Evolutionary conservation across 139 green algal species (phyloP).

Genomic region (Edaphochlamys debaryana): DNA sequence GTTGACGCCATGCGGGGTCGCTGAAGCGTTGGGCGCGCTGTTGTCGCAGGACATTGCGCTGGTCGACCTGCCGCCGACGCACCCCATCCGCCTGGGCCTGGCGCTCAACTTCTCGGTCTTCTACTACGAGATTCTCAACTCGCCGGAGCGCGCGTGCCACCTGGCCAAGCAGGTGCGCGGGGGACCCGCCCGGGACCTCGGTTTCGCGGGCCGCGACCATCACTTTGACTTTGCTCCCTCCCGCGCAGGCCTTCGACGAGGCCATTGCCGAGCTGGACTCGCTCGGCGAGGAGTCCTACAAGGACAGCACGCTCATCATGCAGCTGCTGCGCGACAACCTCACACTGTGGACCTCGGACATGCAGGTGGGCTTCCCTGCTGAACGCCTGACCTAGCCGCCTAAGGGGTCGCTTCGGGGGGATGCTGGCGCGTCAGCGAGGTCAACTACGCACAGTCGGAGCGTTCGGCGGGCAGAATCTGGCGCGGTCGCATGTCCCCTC

Average conservation of each 20-base stretch:
- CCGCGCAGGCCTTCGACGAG: constrained; percentile 94
- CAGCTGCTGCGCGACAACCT: constrained; percentile 99
- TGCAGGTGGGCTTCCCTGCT: constrained; percentile 76
- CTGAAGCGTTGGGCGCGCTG: no score
- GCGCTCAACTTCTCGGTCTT: constrained; percentile 99
- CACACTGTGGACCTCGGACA: constrained; percentile 98
- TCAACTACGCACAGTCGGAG: no score
- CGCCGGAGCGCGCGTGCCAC: constrained; percentile 95
- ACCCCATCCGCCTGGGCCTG: constrained; percentile 97
- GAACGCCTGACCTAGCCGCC: no score
- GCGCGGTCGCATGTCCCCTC: no score
- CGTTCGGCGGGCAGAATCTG: no score
- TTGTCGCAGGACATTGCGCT: constrained; percentile 92
- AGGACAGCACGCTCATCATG: constrained; percentile 99
- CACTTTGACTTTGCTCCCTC: neutral
- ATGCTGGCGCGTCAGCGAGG: no score
- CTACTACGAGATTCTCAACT: constrained; percentile 99
- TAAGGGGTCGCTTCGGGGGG: neutral
- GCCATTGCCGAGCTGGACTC: constrained; percentile 98
- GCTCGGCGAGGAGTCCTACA: constrained; percentile 98
- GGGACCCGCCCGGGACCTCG: neutral
- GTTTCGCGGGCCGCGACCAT: neutral
- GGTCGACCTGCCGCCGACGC: constrained; percentile 93
- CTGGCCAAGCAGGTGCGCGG: constrained; percentile 92
- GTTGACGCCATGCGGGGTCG: no score